phyloP scores from a whole-genome alignment of 306 rosid genomes.

The Casuarina glauca region DNA sequence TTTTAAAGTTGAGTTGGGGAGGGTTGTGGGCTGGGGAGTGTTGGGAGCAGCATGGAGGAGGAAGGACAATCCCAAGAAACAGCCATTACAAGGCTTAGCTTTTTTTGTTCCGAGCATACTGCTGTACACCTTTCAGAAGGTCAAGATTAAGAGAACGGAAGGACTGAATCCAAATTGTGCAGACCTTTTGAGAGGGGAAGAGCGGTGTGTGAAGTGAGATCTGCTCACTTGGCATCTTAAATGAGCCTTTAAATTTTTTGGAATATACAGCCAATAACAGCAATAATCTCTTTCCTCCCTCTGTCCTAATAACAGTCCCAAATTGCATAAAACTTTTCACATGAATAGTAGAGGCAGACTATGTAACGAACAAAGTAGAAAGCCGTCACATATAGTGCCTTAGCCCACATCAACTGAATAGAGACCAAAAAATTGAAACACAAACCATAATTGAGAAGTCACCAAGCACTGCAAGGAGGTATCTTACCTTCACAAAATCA shows the following conservation, averaged over 20 bases:
- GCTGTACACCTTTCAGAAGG: too few relatives aligned
- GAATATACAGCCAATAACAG: background rate
- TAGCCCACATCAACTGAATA: background rate
- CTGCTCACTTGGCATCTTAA: background rate
- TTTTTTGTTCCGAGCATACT: too few relatives aligned
- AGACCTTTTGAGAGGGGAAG: too few relatives aligned
- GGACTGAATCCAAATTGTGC: too few relatives aligned
- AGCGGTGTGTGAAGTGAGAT: too few relatives aligned
- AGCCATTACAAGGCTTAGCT: too few relatives aligned
- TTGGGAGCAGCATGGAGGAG: too few relatives aligned
- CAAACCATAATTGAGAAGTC: background rate
- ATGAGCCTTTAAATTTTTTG: background rate
- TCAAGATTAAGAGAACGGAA: too few relatives aligned
- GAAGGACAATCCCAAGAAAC: too few relatives aligned
- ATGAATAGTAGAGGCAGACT: background rate
- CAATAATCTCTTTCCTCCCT: background rate
- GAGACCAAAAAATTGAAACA: too few relatives aligned
- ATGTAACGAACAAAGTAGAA: background rate
- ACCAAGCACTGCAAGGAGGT: background rate
- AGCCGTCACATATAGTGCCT: background rate
- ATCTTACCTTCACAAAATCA: conserved; percentile 87
- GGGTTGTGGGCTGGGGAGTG: too few relatives aligned
- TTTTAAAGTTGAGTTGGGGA: too few relatives aligned
- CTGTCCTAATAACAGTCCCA: background rate
- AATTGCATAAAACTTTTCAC: background rate